Conservation (phyloP, 2,329 filamentous ascomycete species). For the Neofusicoccum kwambonambiense region DNA sequence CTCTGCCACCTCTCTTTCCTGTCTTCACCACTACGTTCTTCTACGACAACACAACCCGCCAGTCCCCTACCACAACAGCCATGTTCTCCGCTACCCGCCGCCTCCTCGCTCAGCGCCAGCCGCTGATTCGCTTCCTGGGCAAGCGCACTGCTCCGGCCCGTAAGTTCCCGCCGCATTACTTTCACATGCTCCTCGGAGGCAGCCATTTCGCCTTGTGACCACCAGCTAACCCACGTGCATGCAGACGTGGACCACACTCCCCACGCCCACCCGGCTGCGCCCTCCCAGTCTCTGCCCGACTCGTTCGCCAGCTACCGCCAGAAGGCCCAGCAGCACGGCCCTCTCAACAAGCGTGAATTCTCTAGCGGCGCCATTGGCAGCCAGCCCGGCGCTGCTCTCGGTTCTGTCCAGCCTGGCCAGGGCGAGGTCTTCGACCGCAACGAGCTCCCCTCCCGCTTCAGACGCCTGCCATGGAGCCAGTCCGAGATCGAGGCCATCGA, state of each 20-base stretch:
- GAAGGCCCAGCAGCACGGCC: conserved; percentile 75
- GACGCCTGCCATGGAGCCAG: conserved; percentile 67
- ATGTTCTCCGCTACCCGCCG: conserved; percentile 47
- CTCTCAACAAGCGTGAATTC: conserved; percentile 49
- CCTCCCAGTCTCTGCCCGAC: conserved; percentile 62
- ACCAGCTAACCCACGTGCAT: conserved; percentile 4
- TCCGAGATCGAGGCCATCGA: conserved; percentile 95
- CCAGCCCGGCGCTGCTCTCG: conserved; percentile 66
- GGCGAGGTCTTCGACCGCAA: conserved; percentile 86
- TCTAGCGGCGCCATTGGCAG: conserved; percentile 54
- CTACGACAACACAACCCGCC: background rate
- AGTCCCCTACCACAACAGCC: conserved; percentile 17
- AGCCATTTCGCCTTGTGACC: conserved; percentile 16
- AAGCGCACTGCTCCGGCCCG: conserved; percentile 47
- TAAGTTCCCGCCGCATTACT: conserved; percentile 28
- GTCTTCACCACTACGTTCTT: background rate
- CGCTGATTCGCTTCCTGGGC: conserved; percentile 53
- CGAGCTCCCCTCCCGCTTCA: conserved; percentile 83
- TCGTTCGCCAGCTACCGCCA: conserved; percentile 76
- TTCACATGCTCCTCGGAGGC: conserved; percentile 12
- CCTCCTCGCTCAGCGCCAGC: conserved; percentile 48
- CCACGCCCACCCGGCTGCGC: conserved; percentile 70
- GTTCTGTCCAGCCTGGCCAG: conserved; percentile 66
- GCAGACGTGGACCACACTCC: conserved; percentile 73
- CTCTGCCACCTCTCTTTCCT: background rate